Conservation (phyloP, 2,329 filamentous ascomycete species). For the Beauveria bassiana region DNA sequence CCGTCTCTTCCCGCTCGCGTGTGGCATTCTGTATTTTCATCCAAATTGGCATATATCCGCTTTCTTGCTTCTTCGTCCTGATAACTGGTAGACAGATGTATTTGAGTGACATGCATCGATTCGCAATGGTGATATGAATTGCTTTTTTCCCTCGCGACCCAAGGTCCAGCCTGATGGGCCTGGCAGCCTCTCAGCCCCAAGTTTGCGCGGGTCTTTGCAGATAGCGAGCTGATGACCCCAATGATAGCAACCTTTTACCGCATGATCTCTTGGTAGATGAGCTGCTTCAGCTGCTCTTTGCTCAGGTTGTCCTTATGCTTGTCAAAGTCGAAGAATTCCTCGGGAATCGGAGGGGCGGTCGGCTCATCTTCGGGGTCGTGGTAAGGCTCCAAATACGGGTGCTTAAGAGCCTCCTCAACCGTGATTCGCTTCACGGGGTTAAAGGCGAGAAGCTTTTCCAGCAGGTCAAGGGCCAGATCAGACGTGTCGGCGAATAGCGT, state of each 20-base stretch:
- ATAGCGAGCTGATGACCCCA: background rate
- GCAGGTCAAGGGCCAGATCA: constrained; percentile 84
- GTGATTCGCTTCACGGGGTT: constrained; percentile 98
- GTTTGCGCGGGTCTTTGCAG: background rate
- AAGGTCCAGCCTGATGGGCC: constrained; percentile 10
- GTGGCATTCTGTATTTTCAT: constrained; percentile 9
- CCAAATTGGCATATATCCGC: constrained; percentile 10
- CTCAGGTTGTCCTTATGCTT: constrained; percentile 99
- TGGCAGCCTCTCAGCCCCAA: background rate
- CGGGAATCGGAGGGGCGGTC: constrained; percentile 89
- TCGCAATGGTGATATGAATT: background rate
- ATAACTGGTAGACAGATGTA: background rate
- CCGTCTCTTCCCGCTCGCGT: background rate
- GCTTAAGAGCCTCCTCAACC: constrained; percentile 92
- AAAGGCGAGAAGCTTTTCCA: constrained; percentile 94
- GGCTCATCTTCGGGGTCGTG: constrained; percentile 98
- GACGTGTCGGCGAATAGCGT: constrained; percentile 98
- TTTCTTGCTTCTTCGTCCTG: background rate
- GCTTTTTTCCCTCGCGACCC: background rate
- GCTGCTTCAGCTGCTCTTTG: constrained; percentile 94
- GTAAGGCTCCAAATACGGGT: constrained; percentile 97
- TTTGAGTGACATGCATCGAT: background rate
- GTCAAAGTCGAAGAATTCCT: constrained; percentile 99
- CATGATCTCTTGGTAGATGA: constrained; percentile 98
- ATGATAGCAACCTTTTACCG: constrained; percentile 31